Evolutionary conservation across 2,329 filamentous ascomycete genomes (phyloP).

Genomic region (Penicillium sp.): DNA sequence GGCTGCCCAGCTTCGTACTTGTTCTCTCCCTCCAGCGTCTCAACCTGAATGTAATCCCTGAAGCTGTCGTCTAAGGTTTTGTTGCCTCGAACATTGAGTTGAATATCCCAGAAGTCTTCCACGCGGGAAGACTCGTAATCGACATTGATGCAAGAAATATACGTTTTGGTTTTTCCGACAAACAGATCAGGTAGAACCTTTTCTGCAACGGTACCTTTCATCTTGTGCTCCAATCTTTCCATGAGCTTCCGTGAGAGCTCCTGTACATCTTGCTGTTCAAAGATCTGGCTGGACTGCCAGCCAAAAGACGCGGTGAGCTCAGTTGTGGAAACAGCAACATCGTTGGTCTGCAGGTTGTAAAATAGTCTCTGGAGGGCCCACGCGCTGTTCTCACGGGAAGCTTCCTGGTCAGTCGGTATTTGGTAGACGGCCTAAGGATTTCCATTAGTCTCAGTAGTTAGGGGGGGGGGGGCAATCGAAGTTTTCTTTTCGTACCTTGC

Average conservation of each 20-base stretch:
- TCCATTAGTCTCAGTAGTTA: slow-evolving; percentile 1
- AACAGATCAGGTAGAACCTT: slow-evolving; percentile 89
- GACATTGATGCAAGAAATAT: slow-evolving; percentile 97
- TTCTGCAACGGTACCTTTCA: slow-evolving; percentile 94
- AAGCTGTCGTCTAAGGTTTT: slow-evolving; percentile 92
- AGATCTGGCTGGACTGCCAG: slow-evolving; percentile 97
- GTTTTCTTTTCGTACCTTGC: slow-evolving; percentile 62
- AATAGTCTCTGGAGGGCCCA: slow-evolving; percentile 93
- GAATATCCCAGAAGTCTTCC: slow-evolving; percentile 99
- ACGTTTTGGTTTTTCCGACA: slow-evolving; percentile 97
- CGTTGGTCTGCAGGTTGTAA: slow-evolving; percentile 88
- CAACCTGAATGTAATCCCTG: slow-evolving; percentile 91
- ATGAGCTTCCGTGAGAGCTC: slow-evolving; percentile 95
- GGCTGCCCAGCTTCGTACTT: slow-evolving; percentile 93
- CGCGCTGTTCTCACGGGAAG: slow-evolving; percentile 80
- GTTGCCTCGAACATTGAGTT: slow-evolving; percentile 93
- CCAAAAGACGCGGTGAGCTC: slow-evolving; percentile 96
- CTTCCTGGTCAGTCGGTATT: slow-evolving; percentile 87
- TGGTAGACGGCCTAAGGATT: slow-evolving; percentile 78
- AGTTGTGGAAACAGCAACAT: slow-evolving; percentile 78
- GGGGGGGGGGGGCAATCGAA: not conserved
- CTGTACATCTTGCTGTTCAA: slow-evolving; percentile 98
- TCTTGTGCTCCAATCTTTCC: slow-evolving; percentile 94
- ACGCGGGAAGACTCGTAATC: slow-evolving; percentile 93
- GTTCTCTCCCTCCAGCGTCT: slow-evolving; percentile 96